phyloP scores from a whole-genome alignment of 176 grass and related monocot genomes.

The Oryza officinalis region DNA sequence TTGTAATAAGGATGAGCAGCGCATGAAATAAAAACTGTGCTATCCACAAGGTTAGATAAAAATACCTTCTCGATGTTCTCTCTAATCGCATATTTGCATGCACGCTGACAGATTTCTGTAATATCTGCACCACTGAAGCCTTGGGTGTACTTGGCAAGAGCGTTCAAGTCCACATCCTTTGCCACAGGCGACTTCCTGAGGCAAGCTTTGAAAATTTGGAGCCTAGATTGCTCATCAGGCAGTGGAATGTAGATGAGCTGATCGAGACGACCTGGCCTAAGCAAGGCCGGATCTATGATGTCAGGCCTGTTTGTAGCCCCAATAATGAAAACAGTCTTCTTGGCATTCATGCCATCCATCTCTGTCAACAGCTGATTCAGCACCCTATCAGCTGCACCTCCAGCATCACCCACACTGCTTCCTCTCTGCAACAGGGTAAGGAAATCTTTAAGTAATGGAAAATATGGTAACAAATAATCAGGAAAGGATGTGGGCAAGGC shows the following conservation, averaged over 20 bases:
- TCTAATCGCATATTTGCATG: conserved; percentile 83
- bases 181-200: conserved; percentile 81
- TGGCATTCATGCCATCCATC: conserved; percentile 88
- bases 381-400: conserved; percentile 78
- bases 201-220: conserved; percentile 83
- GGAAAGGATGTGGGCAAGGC: not conserved
- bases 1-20: not conserved
- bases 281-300: conserved; percentile 79
- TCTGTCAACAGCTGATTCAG: conserved; percentile 82
- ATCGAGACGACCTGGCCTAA: conserved; percentile 75
- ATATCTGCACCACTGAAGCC: conserved; percentile 91
- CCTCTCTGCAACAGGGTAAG: conserved; percentile 55
- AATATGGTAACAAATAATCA: not conserved
- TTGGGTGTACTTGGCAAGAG: conserved; percentile 79
- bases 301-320: conserved; percentile 85
- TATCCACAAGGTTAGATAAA: not conserved
- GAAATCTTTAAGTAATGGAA: conserved; percentile 15
- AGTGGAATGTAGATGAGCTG: conserved; percentile 85
- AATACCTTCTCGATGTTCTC: conserved; percentile 87
- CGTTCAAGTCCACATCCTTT: conserved; percentile 69
- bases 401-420: conserved; percentile 71
- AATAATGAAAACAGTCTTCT: conserved; percentile 88
- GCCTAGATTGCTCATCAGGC: conserved; percentile 66
- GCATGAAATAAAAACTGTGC: not conserved
- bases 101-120: conserved; percentile 87